Conservation (phyloP, 1,284 basidiomycete genomes). For the Cutaneotrichosporon curvatum region DNA sequence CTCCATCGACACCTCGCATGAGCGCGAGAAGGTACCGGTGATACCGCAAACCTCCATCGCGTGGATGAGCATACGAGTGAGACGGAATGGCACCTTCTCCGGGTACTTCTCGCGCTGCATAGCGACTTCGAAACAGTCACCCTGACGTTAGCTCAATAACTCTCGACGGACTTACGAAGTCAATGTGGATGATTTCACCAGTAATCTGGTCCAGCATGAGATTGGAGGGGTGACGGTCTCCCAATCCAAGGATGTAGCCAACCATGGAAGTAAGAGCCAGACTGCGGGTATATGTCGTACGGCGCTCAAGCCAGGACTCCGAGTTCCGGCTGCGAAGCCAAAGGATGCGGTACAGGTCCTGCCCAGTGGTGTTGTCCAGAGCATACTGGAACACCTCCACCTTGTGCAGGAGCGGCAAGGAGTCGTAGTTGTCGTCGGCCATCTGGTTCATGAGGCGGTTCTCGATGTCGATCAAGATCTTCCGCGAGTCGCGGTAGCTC, state of each 20-base stretch:
- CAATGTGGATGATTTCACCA: constrained; percentile 94
- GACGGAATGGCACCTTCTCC: constrained; percentile 95
- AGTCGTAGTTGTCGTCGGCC: constrained; percentile 94
- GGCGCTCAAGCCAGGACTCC: constrained; percentile 94
- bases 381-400: constrained; percentile 99
- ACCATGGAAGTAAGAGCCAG: constrained; percentile 95
- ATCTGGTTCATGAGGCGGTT: constrained; percentile 99
- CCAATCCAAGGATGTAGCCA: constrained; percentile 92
- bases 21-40: constrained; percentile 91
- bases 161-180: constrained; percentile 55
- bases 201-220: constrained; percentile 84
- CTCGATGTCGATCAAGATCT: constrained; percentile 96
- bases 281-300: constrained; percentile 93
- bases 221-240: constrained; percentile 98
- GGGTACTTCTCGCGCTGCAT: constrained; percentile 98
- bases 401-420: constrained; percentile 88
- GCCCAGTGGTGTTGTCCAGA: constrained; percentile 95
- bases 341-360: constrained; percentile 95
- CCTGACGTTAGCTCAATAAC: constrained; percentile 38
- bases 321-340: constrained; percentile 95
- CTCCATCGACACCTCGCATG: constrained; percentile 95
- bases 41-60: constrained; percentile 99
- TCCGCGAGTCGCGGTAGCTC: constrained; percentile 87
- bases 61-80: constrained; percentile 97
- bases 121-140: constrained; percentile 88